A percentile compares a stretch with the other conserved stretches of the same genome.
phyloP scores from a whole-genome alignment of 169 alveolate species.

The Theileria parva region DNA sequence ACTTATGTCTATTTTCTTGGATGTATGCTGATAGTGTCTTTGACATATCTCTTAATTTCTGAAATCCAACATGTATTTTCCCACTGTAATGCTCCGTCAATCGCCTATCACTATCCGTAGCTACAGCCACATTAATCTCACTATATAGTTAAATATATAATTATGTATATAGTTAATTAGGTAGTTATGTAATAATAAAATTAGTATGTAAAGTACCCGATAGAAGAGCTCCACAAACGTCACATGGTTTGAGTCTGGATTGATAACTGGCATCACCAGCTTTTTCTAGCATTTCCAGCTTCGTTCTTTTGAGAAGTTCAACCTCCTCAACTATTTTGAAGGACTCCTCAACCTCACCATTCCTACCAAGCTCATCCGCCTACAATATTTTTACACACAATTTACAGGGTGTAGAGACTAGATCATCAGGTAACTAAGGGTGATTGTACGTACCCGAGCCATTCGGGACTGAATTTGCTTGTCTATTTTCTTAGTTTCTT shows the following conservation, averaged over 20 bases:
- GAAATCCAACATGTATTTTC: constrained; percentile 78
- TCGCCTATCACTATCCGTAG: constrained; percentile 76
- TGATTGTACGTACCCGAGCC: constrained; percentile 31
- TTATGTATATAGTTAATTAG: too few species aligned
- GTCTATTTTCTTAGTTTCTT: constrained; percentile 62
- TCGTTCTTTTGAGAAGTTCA: constrained; percentile 69
- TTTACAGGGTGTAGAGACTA: neutral
- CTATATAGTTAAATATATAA: too few species aligned
- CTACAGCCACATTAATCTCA: constrained; percentile 10
- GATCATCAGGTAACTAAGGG: neutral
- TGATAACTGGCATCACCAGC: constrained; percentile 75
- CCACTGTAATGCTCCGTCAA: constrained; percentile 81
- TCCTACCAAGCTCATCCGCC: constrained; percentile 70
- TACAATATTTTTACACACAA: neutral
- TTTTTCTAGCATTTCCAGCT: constrained; percentile 72
- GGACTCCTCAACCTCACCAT: constrained; percentile 78
- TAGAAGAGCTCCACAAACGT: constrained; percentile 81
- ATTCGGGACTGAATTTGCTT: constrained; percentile 54
- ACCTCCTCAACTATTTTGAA: constrained; percentile 71
- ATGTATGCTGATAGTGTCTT: constrained; percentile 53
- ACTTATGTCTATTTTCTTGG: constrained; percentile 30
- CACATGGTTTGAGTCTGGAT: constrained; percentile 80
- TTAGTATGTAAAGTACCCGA: constrained; percentile 60
- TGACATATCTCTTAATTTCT: constrained; percentile 72
- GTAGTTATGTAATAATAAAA: too few species aligned